Evolutionary conservation across 2,329 filamentous ascomycete species (phyloP), one percentile per base, ranked within the genome.

Genomic region (Emydomyces testavorans): DNA sequence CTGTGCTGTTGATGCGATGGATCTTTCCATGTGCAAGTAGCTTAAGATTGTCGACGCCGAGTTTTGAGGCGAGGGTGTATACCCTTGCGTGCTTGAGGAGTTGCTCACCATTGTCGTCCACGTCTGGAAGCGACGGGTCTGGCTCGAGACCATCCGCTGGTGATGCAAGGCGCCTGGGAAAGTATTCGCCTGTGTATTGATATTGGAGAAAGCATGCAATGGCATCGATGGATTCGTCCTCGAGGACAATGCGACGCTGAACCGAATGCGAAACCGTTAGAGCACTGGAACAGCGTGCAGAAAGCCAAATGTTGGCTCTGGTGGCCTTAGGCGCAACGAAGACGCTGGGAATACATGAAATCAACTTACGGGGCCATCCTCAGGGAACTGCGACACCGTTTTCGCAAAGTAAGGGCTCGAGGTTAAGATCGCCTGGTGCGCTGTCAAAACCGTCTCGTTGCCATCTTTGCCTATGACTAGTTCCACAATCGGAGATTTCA

Each of bases 31-130:
- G 85, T 2, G 88, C 83, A 23, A 94, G 79, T 15, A 74, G 77
- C 65, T 85, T 85, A 53, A 95, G 78, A 7, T 71, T 71, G 0
- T 72, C 67, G 40, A 87, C 69, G 34, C 79, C 76, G 52, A 92
- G 80, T 66, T 83, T 87, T 58, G 88, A 83, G 20, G 86, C 88
- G 20, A 95, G 74, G 0, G 86, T 94, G 71, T 94, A 94, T 54
- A 94, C 78, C 54, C 84, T 83, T 18, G 89, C 89, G 64, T 95
- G 89, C 60, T 85, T 86, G 52, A 95, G 79, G 15, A 95, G 80
- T 61, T 90, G 84, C 11, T 82, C 76, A 55, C 88, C 88, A n/a
- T 77, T 78, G 62, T 85, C 75, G 67, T 94, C 88, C 49, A 85
- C 72, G 0, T 68, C 63, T 2, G 83, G 83, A 10, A 79, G 64